Percentiles rank a stretch among this genome's conserved stretches.
phyloP scores from a whole-genome alignment of 441 rosid genomes.

The Euphorbia schlechtendalii region DNA sequence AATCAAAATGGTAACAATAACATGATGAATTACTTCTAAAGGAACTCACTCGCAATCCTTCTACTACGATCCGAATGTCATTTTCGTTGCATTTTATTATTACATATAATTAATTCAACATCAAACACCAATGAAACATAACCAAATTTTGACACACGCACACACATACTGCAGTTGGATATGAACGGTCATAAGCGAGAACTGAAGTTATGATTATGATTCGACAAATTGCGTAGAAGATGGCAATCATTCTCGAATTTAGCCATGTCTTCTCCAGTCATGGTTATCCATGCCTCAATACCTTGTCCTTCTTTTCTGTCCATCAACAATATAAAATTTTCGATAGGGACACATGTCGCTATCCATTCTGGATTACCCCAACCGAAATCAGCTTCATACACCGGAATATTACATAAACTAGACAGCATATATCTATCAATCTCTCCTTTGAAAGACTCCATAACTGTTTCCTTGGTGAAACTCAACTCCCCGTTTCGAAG shows the following conservation, averaged over 20 bases:
- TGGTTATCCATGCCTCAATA: constrained; percentile 38
- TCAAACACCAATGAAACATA: too few species aligned
- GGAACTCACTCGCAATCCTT: too few species aligned
- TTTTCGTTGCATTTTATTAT: too few species aligned
- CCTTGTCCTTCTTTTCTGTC: constrained; percentile 31
- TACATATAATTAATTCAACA: too few species aligned
- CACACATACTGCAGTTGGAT: too few species aligned
- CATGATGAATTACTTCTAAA: too few species aligned
- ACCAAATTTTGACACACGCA: too few species aligned
- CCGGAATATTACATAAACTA: background rate
- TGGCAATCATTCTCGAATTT: constrained; percentile 20
- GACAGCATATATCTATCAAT: background rate
- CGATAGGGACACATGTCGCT: background rate
- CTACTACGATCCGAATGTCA: too few species aligned
- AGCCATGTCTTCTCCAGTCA: constrained; percentile 26
- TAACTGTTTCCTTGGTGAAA: background rate
- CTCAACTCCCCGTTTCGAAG: background rate
- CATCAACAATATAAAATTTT: constrained; percentile 11
- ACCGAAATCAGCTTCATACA: background rate
- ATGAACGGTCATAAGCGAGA: too few species aligned
- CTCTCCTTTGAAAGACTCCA: background rate
- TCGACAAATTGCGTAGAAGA: too few species aligned
- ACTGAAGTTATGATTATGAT: too few species aligned
- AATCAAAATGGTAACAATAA: too few species aligned
- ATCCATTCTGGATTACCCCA: background rate